These are phyloP conservation scores for Canavalia ensiformis DNA, from an alignment of 306 rosid genomes.

Conservation along the genomic window DNA sequence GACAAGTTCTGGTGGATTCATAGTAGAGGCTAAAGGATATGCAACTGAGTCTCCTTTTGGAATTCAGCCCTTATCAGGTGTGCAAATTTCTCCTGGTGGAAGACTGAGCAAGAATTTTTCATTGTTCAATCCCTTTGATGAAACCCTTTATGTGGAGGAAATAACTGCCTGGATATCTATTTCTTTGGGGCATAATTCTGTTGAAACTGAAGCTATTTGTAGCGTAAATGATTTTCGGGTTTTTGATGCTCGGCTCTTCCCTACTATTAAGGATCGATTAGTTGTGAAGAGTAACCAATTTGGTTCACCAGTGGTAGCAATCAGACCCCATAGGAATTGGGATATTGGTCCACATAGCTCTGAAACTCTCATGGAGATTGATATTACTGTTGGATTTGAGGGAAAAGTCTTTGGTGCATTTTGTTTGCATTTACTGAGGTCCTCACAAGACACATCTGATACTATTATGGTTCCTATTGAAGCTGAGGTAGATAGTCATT, in stretches of 20 bases:
- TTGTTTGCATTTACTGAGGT: constrained; percentile 77
- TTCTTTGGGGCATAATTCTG: constrained; percentile 65
- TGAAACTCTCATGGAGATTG: constrained; percentile 76
- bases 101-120: constrained; percentile 80
- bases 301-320: constrained; percentile 69
- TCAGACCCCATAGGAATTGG: constrained; percentile 85
- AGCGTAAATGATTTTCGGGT: constrained; percentile 60
- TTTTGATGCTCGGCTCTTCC: constrained; percentile 56
- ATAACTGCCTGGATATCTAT: constrained; percentile 80
- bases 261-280: constrained; percentile 70
- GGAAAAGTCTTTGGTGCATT: constrained; percentile 82
- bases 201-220: constrained; percentile 80
- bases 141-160: constrained; percentile 75
- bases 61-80: constrained; percentile 67
- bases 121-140: constrained; percentile 81
- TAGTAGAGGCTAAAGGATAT: constrained; percentile 80
- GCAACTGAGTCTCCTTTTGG: constrained; percentile 86
- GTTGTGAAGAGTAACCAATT: constrained; percentile 65
- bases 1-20: constrained; percentile 90
- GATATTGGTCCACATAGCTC: constrained; percentile 79
- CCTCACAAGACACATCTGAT: constrained; percentile 76
- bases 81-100: constrained; percentile 73
- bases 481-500: constrained; percentile 64
- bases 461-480: constrained; percentile 84
- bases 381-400: constrained; percentile 64